Conservation (phyloP, 495 filamentous ascomycete species). For the Clavariopsis aquatica region DNA sequence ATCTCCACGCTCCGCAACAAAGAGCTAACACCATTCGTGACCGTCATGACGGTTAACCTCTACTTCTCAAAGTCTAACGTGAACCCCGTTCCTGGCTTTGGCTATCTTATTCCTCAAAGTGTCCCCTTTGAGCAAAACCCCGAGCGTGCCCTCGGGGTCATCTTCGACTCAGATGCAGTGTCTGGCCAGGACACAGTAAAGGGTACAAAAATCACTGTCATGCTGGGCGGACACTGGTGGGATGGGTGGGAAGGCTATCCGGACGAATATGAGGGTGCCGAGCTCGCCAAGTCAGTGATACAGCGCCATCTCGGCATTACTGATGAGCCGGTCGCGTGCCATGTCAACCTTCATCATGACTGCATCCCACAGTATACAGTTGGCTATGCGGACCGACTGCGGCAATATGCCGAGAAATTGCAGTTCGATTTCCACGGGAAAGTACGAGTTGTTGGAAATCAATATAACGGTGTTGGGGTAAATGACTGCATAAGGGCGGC, state of each 20-base stretch:
- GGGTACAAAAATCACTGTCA: conserved; percentile 89
- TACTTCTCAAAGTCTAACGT: conserved; percentile 70
- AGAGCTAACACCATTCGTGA: conserved; percentile 60
- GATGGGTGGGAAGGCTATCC: conserved; percentile 62
- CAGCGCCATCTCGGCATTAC: conserved; percentile 71
- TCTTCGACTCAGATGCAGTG: conserved; percentile 79
- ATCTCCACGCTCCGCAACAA: conserved; percentile 28
- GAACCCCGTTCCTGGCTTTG: conserved; percentile 71
- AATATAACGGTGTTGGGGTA: conserved; percentile 66
- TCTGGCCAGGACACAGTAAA: conserved; percentile 48
- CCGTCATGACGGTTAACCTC: conserved; percentile 88
- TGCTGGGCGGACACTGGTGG: conserved; percentile 96
- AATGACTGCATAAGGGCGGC: conserved; percentile 64
- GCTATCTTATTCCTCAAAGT: conserved; percentile 80
- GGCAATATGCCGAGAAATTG: conserved; percentile 54
- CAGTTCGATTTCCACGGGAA: conserved; percentile 58
- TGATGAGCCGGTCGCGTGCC: conserved; percentile 56
- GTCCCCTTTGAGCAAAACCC: conserved; percentile 73
- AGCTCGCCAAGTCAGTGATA: conserved; percentile 68
- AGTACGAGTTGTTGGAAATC: conserved; percentile 76
- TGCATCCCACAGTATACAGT: conserved; percentile 90
- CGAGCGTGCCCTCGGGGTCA: conserved; percentile 81
- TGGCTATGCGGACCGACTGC: conserved; percentile 69
- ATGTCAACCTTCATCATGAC: conserved; percentile 65
- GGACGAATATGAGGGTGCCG: conserved; percentile 60